Conservation (phyloP, 73 alveolate genomes). For the Paramecium bursaria region DNA sequence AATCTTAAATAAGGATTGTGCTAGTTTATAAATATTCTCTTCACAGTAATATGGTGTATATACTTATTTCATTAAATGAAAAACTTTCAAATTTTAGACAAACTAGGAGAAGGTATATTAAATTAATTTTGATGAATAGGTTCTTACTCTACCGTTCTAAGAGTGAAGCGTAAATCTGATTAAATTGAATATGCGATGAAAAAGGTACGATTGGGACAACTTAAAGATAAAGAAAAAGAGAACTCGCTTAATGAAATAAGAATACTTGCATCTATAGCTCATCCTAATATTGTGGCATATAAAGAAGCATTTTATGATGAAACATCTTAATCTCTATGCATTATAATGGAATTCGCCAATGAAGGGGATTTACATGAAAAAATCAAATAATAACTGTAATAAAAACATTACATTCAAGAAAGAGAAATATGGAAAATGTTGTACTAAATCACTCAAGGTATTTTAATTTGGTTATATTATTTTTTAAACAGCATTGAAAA, state of each 20-base stretch:
- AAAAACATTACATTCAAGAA: constrained; percentile 73
- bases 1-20: not conserved
- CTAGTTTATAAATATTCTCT: constrained; percentile 42
- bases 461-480: not conserved
- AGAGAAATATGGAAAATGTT: constrained; percentile 79
- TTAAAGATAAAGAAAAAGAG: constrained; percentile 74
- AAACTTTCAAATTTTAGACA: constrained; percentile 73
- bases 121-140: constrained; percentile 17
- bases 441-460: constrained; percentile 75
- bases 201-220: constrained; percentile 73
- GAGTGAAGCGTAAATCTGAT: constrained; percentile 79
- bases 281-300: constrained; percentile 72
- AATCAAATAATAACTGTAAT: constrained; percentile 72
- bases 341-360: constrained; percentile 81
- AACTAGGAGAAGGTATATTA: constrained; percentile 76
- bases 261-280: constrained; percentile 76
- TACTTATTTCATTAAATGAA: no score
- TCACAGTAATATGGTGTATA: constrained; percentile 48
- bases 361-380: constrained; percentile 77
- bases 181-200: constrained; percentile 76
- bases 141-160: constrained; percentile 78
- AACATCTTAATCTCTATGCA: constrained; percentile 59
- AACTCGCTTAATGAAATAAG: constrained; percentile 86
- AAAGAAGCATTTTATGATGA: constrained; percentile 82
- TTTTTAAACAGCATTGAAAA: constrained; percentile 65